Conservation (phyloP, 768 basidiomycete genomes). For the Auricularia sp. region DNA sequence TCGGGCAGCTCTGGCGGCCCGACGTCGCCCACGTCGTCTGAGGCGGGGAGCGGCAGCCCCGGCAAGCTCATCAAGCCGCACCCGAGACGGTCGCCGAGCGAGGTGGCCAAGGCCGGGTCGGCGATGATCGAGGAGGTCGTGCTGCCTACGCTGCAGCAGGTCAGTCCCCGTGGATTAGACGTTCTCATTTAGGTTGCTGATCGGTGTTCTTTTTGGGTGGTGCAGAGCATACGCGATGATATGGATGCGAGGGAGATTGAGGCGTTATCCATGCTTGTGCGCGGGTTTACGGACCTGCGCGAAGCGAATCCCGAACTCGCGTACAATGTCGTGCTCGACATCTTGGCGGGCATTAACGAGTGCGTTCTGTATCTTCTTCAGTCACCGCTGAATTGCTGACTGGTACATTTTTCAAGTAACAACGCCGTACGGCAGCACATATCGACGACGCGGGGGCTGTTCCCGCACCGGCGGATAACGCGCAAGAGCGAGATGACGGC, state of each 20-base stretch:
- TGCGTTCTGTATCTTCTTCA: constrained; percentile 29
- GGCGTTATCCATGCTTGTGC: constrained; percentile 76
- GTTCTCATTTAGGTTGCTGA: not conserved
- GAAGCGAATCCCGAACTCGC: constrained; percentile 76
- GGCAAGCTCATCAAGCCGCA: constrained; percentile 5
- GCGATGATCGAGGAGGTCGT: constrained; percentile 76
- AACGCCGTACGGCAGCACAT: constrained; percentile 70
- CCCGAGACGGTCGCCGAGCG: constrained; percentile 44
- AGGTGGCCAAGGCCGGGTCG: constrained; percentile 52
- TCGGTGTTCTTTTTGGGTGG: not conserved
- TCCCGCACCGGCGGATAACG: constrained; percentile 69
- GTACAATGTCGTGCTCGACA: constrained; percentile 80
- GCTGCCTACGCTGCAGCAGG: constrained; percentile 59
- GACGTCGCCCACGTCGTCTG: constrained; percentile 37
- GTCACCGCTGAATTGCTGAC: constrained; percentile 4
- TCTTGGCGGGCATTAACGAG: constrained; percentile 87
- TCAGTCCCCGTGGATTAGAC: constrained; percentile 33
- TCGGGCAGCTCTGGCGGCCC: constrained; percentile 22
- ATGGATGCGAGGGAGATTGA: constrained; percentile 86
- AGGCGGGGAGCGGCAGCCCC: constrained; percentile 16
- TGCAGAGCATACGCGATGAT: constrained; percentile 29
- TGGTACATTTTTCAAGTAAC: constrained; percentile 41
- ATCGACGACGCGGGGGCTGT: constrained; percentile 66
- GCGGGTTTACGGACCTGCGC: constrained; percentile 81
- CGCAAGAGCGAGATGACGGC: constrained; percentile 81